Evolutionary conservation across 2,329 filamentous ascomycete species (phyloP).

Genomic region (Alternaria brassicicola): DNA sequence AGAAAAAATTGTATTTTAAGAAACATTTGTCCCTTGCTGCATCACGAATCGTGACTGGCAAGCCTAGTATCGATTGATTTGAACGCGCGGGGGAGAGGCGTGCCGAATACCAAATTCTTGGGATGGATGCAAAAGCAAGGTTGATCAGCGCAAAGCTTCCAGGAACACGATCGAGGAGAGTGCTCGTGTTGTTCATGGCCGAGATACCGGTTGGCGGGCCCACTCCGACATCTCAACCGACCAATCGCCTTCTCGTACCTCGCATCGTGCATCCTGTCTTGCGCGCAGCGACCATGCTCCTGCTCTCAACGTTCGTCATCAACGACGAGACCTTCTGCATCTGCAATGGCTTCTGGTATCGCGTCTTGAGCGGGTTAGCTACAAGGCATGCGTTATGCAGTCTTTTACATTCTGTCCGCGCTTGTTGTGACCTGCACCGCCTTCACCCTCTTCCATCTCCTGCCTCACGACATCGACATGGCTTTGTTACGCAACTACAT

Average conservation of each 20-base stretch:
- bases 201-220: not conserved
- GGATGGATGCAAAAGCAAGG: not conserved
- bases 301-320: slow-evolving; percentile 14
- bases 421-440: slow-evolving; percentile 25
- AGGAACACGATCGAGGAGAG: not conserved
- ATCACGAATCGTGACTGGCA: not conserved
- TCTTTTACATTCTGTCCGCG: slow-evolving; percentile 11
- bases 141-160: not conserved
- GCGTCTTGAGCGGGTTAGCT: not conserved
- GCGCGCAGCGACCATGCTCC: slow-evolving; percentile 6
- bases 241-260: slow-evolving; percentile 23
- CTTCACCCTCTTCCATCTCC: slow-evolving; percentile 29
- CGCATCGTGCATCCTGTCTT: slow-evolving; percentile 25
- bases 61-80: not conserved
- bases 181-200: not conserved
- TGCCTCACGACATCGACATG: slow-evolving; percentile 31
- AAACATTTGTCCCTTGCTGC: not conserved
- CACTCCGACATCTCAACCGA: not conserved
- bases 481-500: slow-evolving; percentile 18
- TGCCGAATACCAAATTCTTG: not conserved
- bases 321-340: slow-evolving; percentile 23
- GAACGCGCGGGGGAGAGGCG: not conserved
- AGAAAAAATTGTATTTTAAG: not conserved
- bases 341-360: slow-evolving; percentile 23
- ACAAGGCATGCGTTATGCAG: slow-evolving; percentile 38